Conservation (phyloP, 2,329 filamentous ascomycete genomes). For the Colletotrichum simmondsii region DNA sequence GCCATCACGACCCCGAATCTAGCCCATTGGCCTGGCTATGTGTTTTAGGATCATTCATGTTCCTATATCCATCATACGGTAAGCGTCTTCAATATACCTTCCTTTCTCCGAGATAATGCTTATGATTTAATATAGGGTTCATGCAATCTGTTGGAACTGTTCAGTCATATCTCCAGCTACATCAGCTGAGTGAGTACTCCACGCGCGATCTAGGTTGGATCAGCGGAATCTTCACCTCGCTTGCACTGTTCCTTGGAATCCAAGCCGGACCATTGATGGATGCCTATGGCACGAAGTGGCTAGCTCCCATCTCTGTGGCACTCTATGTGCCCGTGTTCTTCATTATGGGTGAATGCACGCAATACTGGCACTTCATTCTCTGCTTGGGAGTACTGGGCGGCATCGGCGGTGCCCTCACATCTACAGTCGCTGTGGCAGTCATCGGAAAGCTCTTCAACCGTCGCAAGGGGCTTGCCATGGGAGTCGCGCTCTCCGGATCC, state of each 20-base stretch:
- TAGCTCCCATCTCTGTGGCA: constrained; percentile 49
- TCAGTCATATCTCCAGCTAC: constrained; percentile 55
- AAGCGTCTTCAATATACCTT: background rate
- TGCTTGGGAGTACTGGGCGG: constrained; percentile 55
- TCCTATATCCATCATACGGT: constrained; percentile 33
- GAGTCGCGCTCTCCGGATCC: constrained; percentile 38
- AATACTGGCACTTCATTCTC: constrained; percentile 61
- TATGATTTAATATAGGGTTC: constrained; percentile 46
- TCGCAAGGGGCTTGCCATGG: constrained; percentile 40
- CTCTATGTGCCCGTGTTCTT: constrained; percentile 53
- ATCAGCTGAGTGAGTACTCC: constrained; percentile 55
- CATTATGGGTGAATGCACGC: constrained; percentile 55
- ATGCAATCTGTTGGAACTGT: constrained; percentile 60
- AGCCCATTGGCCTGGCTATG: constrained; percentile 32
- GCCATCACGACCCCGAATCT: constrained; percentile 19
- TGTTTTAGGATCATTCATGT: constrained; percentile 28
- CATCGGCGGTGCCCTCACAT: constrained; percentile 50
- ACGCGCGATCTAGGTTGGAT: constrained; percentile 61
- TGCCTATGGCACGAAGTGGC: constrained; percentile 53
- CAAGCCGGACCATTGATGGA: constrained; percentile 62
- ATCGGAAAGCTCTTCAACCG: constrained; percentile 43
- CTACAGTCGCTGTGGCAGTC: constrained; percentile 46
- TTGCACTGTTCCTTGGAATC: constrained; percentile 56
- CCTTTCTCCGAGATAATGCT: background rate
- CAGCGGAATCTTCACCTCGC: constrained; percentile 55